Conservation (phyloP, 441 rosid genomes). For the Gossypium davidsonii region DNA sequence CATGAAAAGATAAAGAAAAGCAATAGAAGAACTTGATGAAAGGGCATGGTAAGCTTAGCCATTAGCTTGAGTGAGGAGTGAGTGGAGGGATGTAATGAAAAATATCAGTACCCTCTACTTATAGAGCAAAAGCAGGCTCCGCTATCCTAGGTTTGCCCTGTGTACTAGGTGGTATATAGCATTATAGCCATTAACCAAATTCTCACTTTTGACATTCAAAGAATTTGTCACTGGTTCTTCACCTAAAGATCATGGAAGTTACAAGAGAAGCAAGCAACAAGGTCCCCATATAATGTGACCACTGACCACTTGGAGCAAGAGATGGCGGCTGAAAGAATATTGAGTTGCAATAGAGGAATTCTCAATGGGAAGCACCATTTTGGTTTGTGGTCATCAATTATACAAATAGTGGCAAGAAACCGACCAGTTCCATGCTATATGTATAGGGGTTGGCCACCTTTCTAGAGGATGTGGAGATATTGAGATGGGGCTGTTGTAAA, state of each 20-base stretch:
- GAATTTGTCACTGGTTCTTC: conserved; percentile 32
- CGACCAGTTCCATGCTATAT: conserved; percentile 16
- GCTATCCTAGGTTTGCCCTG: conserved; percentile 6
- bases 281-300: neutral
- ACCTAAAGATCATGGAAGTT: neutral
- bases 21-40: neutral
- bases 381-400: neutral
- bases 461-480: conserved; percentile 10
- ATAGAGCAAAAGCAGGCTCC: neutral
- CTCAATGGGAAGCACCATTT: conserved; percentile 22
- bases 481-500: neutral
- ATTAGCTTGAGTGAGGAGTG: neutral
- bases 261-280: neutral
- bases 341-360: neutral
- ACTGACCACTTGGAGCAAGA: neutral
- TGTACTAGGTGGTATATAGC: conserved; percentile 24
- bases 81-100: neutral
- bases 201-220: conserved; percentile 15
- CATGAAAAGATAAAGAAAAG: conserved; percentile 2
- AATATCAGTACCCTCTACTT: neutral
- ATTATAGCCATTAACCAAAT: conserved; percentile 21
- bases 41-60: conserved; percentile 1
- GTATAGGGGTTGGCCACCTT: conserved; percentile 2
- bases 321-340: neutral
- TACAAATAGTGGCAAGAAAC: conserved; percentile 15